Evolutionary conservation across 208 protist genomes (phyloP).

Genomic region (Leishmania martiniquensis): DNA sequence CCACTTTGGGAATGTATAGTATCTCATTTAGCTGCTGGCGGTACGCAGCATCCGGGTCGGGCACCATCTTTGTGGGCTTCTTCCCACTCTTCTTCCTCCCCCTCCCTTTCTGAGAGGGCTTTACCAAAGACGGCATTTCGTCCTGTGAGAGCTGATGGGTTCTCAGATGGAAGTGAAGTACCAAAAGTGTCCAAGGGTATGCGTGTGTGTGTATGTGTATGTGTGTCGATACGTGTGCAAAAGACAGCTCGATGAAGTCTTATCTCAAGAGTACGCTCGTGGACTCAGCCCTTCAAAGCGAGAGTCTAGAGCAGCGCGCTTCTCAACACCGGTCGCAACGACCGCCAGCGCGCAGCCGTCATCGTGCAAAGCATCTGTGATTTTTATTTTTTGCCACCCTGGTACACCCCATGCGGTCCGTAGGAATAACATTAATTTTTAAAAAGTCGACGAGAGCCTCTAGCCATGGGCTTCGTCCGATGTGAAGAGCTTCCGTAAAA

Average conservation of each 20-base stretch:
- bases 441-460: constrained; percentile 8
- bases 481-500: constrained; percentile 29
- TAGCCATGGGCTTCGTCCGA: constrained; percentile 11
- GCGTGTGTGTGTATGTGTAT: too few relatives aligned
- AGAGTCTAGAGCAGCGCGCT: not conserved
- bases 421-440: not conserved
- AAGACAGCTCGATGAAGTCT: not conserved
- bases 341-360: not conserved
- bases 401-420: not conserved
- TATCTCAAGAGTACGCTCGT: not conserved
- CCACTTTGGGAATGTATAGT: constrained; percentile 48
- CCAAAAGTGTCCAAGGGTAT: not conserved
- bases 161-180: not conserved
- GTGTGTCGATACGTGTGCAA: too few relatives aligned
- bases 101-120: constrained; percentile 33
- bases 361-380: not conserved
- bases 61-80: constrained; percentile 25
- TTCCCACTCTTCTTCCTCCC: constrained; percentile 34
- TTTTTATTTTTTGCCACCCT: not conserved
- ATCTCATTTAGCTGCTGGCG: constrained; percentile 40
- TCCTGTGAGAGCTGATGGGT: not conserved
- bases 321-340: not conserved
- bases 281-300: not conserved
- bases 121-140: constrained; percentile 14
- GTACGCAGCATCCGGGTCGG: constrained; percentile 55